These are phyloP conservation scores for Neonectria ditissima DNA, from an alignment of 2,329 filamentous ascomycete species.

Conservation along the genomic window DNA sequence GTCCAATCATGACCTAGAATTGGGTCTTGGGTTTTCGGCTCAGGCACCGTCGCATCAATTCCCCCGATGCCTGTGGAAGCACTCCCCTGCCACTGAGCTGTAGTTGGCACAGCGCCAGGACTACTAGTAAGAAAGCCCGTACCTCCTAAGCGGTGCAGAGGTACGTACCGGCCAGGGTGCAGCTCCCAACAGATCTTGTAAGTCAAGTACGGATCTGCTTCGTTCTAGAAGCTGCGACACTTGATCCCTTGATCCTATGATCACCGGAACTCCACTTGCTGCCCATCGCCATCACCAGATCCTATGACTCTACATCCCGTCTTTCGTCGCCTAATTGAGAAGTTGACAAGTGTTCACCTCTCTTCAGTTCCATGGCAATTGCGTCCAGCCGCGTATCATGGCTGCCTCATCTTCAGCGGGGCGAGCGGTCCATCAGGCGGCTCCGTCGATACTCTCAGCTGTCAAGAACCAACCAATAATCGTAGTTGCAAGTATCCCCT, in stretches of 20 bases:
- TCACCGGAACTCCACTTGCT: conserved; percentile 21
- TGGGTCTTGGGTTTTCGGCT: not conserved
- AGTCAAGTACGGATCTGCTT: conserved; percentile 22
- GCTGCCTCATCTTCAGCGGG: not conserved
- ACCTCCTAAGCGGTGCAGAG: not conserved
- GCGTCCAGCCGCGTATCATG: not conserved
- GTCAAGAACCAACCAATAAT: conserved; percentile 2
- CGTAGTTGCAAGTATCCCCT: conserved; percentile 2
- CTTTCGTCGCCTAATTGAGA: not conserved
- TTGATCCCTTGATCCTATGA: conserved; percentile 32
- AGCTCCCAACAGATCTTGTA: conserved; percentile 16
- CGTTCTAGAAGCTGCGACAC: conserved; percentile 29
- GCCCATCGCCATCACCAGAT: conserved; percentile 14
- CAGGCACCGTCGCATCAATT: not conserved
- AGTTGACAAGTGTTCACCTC: conserved; percentile 32
- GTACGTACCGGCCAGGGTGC: not conserved
- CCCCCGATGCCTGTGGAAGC: conserved; percentile 2
- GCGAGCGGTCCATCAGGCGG: not conserved
- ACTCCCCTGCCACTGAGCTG: not conserved
- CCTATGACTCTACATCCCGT: conserved; percentile 16
- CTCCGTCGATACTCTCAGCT: not conserved
- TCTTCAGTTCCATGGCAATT: not conserved
- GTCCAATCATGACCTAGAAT: conserved; percentile 18
- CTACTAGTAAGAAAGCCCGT: too few species aligned
- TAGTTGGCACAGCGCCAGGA: not conserved